Percentiles rank a stretch among this genome's conserved stretches.
These are phyloP conservation scores for Candida anglica DNA, from an alignment of 805 yeast species.

Conservation along the genomic window DNA sequence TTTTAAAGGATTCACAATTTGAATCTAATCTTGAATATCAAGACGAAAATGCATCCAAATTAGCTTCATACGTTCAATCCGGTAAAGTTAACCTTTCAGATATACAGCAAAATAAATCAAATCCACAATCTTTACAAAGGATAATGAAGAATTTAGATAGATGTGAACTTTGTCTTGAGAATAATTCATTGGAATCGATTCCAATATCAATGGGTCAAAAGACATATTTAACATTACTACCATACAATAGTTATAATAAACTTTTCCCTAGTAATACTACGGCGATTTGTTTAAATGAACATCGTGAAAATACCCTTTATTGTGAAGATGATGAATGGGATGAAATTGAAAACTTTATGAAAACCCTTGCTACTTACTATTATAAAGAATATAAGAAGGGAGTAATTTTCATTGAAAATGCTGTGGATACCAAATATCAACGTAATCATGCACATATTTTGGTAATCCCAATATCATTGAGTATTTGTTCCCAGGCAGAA, in stretches of 20 bases:
- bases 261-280: constrained; percentile 18
- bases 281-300: constrained; percentile 41
- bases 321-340: constrained; percentile 42
- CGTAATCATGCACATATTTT: constrained; percentile 36
- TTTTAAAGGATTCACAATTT: constrained; percentile 33
- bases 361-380: constrained; percentile 36
- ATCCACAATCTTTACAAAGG: constrained; percentile 16
- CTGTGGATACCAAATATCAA: constrained; percentile 15
- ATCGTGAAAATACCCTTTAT: constrained; percentile 32
- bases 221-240: constrained; percentile 34
- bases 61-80: constrained; percentile 25
- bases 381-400: constrained; percentile 23
- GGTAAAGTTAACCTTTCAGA: constrained; percentile 21
- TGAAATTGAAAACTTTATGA: constrained; percentile 42
- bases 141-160: constrained; percentile 24
- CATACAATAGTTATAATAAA: constrained; percentile 33
- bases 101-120: constrained; percentile 13
- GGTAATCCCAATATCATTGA: constrained; percentile 41
- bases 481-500: constrained; percentile 22
- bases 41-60: constrained; percentile 35
- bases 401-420: constrained; percentile 45
- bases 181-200: constrained; percentile 13
- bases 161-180: constrained; percentile 35
- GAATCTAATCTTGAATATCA: constrained; percentile 39
- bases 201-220: constrained; percentile 28